Percentiles rank a stretch among this genome's conserved stretches.
phyloP scores from a whole-genome alignment of 1,284 basidiomycete species.

The Microbotryum lychnidis-dioicae region DNA sequence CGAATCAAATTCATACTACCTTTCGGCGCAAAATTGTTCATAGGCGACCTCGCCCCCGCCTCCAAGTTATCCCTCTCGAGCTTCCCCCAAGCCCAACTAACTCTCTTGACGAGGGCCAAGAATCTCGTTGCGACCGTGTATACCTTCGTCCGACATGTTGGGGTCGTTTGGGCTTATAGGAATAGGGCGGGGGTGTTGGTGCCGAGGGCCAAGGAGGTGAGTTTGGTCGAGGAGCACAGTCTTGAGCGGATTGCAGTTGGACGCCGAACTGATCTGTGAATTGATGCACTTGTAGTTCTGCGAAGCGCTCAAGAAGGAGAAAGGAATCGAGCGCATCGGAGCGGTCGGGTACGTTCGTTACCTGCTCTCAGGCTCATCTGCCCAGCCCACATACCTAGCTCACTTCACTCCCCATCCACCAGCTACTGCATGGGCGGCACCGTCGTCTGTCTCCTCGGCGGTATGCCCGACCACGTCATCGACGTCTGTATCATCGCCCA shows the following conservation, averaged over 20 bases:
- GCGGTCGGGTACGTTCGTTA: slow-evolving; percentile 3
- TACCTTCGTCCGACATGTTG: no score
- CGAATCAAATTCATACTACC: no score
- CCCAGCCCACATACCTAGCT: background rate
- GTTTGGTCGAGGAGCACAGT: background rate
- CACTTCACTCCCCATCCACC: background rate
- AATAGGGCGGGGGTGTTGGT: background rate
- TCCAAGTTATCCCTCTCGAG: background rate
- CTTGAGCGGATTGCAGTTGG: no score
- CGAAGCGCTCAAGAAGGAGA: background rate
- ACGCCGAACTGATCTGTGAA: background rate
- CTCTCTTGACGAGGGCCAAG: background rate
- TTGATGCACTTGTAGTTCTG: slow-evolving; percentile 3
- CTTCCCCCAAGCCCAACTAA: background rate
- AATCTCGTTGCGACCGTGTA: background rate
- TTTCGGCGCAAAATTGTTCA: no score
- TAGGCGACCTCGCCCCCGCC: background rate
- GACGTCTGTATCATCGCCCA: slow-evolving; percentile 5
- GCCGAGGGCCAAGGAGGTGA: background rate
- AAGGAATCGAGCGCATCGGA: slow-evolving; percentile 1
- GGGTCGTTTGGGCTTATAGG: background rate
- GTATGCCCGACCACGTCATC: background rate
- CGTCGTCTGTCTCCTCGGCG: slow-evolving; percentile 1
- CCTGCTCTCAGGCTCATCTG: background rate
- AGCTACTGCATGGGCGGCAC: slow-evolving; percentile 5